Base-by-base conservation (phyloP, 1,284 basidiomycete genomes). In the Rhodotorula sp. region DNA sequence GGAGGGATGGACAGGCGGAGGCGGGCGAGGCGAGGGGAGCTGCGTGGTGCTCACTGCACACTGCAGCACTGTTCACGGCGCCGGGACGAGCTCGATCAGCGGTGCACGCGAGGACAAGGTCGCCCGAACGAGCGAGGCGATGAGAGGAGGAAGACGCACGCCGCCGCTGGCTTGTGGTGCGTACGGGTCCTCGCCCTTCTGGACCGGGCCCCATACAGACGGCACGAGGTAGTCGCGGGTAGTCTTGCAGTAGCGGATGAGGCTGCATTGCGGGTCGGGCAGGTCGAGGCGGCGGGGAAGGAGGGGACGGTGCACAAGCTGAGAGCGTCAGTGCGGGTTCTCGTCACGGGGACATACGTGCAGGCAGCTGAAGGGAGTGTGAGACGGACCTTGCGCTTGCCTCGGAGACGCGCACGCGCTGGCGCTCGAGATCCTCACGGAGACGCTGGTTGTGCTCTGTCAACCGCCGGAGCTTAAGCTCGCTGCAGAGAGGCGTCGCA, bases 361-460 rank as follows among this genome's bases (percentile, higher is more conserved):
- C 25, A 21, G 37, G 8, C n/a, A 21, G 37, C 7, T 32, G 15
- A 50, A n/a, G 36, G 44, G 57, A 21, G 1, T 7, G 9, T 19
- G 36, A 21, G 37, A 82, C 90, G 78, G 79, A 96, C 94, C 88
- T 91, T 69, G 90, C 86, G 80, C 89, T 91, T 54, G 95, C 95
- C 83, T 97, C 94, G 80, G 91, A 94, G 59, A 97, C 91, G 72
- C 90, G 86, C 75, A 95, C 88, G 76, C 95, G 85, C 37, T 93
- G 93, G 75, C 95, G 84, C 62, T 90, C 88, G 72, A 97, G 84
- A 81, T 98, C 95, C 83, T 97, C 95, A 79, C 89, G 85, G 78
- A 98, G 83, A 71, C 95, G 86, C 81, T 91, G 89, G 81, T 97
- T 98, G 83, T 97, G 94, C 84, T 98, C 95, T 72, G 89, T 88